A percentile compares a stretch with the other conserved stretches of the same genome.
Evolutionary conservation across 345 rosid species (phyloP).

Genomic region (Eucalyptus shirleyi): DNA sequence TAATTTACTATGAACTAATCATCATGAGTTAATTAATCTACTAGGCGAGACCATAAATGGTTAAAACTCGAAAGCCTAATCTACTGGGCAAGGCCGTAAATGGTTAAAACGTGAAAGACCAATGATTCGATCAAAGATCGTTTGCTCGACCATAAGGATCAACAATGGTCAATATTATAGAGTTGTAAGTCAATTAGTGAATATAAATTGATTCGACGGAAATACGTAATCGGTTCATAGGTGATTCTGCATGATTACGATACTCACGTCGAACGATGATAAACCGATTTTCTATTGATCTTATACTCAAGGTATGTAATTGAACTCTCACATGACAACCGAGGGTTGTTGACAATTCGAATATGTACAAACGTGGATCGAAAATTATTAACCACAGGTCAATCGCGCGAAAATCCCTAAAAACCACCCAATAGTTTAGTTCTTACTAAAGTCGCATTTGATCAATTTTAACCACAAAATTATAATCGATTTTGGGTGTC

Average conservation of each 20-base stretch:
- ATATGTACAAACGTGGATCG: accelerated
- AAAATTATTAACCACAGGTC: accelerated
- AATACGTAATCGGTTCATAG: accelerated
- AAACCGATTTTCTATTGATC: no score
- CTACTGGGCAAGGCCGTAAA: no score
- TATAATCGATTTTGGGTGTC: accelerated
- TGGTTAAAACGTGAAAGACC: no score
- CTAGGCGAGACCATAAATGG: accelerated
- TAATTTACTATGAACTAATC: no score
- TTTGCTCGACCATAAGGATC: no score
- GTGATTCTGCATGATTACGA: no score
- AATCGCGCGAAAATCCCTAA: accelerated
- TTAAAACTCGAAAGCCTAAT: no score
- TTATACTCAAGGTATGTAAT: no score
- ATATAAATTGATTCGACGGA: accelerated
- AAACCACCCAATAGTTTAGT: accelerated
- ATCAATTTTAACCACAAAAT: accelerated
- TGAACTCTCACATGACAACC: accelerated
- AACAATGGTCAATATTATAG: accelerated
- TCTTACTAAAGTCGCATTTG: accelerated
- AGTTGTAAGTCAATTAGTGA: no score
- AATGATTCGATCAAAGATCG: accelerated
- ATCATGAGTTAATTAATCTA: no score
- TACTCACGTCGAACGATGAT: accelerated
- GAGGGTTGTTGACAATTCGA: accelerated